A percentile compares a stretch with the other conserved stretches of the same genome.
Conservation (phyloP, 108 stramenopile species). For the Mediolabrus comicus region DNA sequence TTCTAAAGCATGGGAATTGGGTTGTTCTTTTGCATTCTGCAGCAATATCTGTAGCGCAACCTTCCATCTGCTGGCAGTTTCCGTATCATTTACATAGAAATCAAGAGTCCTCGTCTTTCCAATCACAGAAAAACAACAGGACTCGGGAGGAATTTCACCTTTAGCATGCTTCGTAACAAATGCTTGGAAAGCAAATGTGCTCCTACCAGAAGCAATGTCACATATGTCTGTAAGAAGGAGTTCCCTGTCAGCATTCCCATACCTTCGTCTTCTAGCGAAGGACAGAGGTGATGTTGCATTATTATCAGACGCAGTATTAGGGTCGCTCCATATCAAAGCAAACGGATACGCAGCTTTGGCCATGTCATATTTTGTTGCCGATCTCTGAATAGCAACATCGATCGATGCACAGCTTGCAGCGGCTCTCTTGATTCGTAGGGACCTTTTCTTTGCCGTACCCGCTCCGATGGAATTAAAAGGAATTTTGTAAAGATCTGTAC, state of each 20-base stretch:
- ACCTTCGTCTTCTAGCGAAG: not conserved
- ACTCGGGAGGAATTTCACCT: constrained; percentile 17
- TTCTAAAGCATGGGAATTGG: not conserved
- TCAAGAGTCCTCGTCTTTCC: constrained; percentile 19
- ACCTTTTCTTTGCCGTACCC: constrained; percentile 19
- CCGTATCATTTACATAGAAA: constrained; percentile 21
- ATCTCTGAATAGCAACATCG: constrained; percentile 9
- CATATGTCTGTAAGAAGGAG: constrained; percentile 15
- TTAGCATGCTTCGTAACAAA: constrained; percentile 22
- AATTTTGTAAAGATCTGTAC: constrained; percentile 28
- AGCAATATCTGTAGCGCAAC: constrained; percentile 14
- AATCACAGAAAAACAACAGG: constrained; percentile 30
- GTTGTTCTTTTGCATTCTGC: not conserved
- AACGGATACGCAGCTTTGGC: constrained; percentile 22
- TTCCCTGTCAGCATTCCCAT: constrained; percentile 6
- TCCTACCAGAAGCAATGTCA: constrained; percentile 2
- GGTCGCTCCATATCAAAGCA: constrained; percentile 27
- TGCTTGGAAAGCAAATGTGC: constrained; percentile 26
- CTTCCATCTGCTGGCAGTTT: constrained; percentile 8
- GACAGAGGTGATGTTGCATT: not conserved
- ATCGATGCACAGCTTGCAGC: not conserved
- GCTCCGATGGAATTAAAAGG: constrained; percentile 33
- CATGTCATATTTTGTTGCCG: not conserved
- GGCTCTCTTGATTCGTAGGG: constrained; percentile 23
- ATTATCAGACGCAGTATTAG: not conserved